Percentiles rank a stretch among this genome's conserved stretches.
phyloP scores from a whole-genome alignment of 192 early-diverging fungal species.

The Linnemannia hyalina region DNA sequence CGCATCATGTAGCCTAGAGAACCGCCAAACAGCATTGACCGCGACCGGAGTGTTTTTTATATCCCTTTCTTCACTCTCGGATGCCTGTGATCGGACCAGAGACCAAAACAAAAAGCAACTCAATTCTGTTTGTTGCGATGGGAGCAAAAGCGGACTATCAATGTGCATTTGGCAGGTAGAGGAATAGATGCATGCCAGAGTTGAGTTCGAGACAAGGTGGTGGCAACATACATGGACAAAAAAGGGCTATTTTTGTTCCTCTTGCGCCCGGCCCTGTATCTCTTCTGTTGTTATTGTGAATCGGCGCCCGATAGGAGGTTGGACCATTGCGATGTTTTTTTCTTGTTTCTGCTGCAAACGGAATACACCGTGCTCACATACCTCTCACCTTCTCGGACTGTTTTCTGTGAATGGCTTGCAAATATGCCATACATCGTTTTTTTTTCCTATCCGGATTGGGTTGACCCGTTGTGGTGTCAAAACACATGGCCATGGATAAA shows the following conservation, averaged over 20 bases:
- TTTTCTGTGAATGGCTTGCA: background rate
- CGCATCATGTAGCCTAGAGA: background rate
- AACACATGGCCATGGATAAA: background rate
- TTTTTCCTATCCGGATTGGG: background rate
- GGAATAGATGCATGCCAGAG: background rate
- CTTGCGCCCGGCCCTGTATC: background rate
- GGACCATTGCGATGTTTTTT: background rate
- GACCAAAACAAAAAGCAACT: background rate
- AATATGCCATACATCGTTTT: background rate
- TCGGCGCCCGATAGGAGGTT: background rate
- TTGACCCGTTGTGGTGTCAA: background rate
- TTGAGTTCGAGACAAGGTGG: background rate
- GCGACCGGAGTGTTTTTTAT: background rate
- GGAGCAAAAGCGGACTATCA: background rate
- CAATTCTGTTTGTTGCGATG: background rate
- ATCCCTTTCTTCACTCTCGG: background rate
- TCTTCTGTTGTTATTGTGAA: background rate
- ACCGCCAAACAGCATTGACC: background rate
- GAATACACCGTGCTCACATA: background rate
- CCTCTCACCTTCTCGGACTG: background rate
- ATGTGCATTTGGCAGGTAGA: background rate
- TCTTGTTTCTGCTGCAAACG: background rate
- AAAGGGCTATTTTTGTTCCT: conserved; percentile 5
- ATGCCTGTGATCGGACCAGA: background rate
- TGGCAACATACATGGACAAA: background rate